Evolutionary conservation across 495 filamentous ascomycete genomes (phyloP).

Genomic region (Lophiotrema nucula): DNA sequence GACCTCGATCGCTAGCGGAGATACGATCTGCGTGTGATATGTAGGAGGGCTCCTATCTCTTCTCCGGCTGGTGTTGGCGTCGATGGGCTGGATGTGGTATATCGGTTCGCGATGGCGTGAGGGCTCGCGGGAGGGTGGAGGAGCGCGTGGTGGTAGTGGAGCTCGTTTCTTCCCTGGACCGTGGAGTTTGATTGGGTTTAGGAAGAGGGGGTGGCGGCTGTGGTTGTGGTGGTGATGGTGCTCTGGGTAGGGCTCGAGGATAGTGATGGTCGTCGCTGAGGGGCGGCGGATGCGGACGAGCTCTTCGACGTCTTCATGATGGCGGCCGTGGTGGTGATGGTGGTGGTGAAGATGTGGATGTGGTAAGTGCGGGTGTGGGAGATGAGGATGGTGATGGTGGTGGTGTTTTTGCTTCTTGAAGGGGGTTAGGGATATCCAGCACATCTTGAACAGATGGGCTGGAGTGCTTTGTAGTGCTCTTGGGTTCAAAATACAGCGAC

Average conservation of each 20-base stretch:
- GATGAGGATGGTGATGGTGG: no score
- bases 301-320: slow-evolving; percentile 13
- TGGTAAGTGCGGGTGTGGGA: slow-evolving; percentile 1
- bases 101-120: neutral
- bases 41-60: no score
- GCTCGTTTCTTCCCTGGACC: slow-evolving; percentile 16
- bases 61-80: no score
- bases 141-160: slow-evolving; percentile 1
- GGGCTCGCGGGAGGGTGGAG: neutral
- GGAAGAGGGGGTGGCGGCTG: slow-evolving; percentile 1
- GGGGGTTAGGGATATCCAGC: slow-evolving; percentile 24
- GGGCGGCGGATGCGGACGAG: slow-evolving; percentile 1
- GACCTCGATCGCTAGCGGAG: slow-evolving; percentile 1
- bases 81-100: slow-evolving; percentile 3
- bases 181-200: slow-evolving; percentile 5
- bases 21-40: slow-evolving; percentile 12
- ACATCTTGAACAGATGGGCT: slow-evolving; percentile 22
- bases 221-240: slow-evolving; percentile 6
- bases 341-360: slow-evolving; percentile 2
- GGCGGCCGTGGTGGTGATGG: neutral
- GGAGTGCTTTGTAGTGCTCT: no score
- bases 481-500: no score
- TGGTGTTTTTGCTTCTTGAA: neutral
- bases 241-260: neutral
- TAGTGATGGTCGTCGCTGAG: slow-evolving; percentile 6